Conservation (phyloP, 202 grass and related monocot genomes). For the Carex sylvatica region DNA sequence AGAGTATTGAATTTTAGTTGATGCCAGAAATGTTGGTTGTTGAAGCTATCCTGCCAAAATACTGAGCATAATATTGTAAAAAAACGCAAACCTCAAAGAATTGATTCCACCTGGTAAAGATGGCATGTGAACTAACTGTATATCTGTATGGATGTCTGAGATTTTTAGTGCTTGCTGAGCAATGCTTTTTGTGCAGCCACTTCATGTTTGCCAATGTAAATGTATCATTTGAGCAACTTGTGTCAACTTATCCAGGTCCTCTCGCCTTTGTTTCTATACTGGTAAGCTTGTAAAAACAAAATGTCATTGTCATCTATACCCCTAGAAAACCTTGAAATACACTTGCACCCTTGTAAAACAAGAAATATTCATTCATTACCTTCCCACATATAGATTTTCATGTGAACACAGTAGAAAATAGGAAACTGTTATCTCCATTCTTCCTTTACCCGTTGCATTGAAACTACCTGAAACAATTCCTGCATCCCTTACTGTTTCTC, state of each 20-base stretch:
- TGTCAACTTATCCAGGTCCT: slow-evolving; percentile 71
- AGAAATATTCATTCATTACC: background rate
- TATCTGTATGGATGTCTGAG: background rate
- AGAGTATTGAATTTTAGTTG: background rate
- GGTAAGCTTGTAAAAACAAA: slow-evolving; percentile 43
- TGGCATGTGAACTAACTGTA: background rate
- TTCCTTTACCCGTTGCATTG: background rate
- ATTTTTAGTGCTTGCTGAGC: slow-evolving; percentile 1
- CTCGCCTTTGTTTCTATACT: slow-evolving; percentile 73
- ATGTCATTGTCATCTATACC: background rate
- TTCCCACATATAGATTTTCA: background rate
- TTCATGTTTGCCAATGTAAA: slow-evolving; percentile 93
- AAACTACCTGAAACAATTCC: background rate
- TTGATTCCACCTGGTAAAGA: background rate
- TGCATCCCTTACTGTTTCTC: background rate
- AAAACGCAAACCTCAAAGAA: background rate
- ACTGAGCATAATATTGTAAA: background rate
- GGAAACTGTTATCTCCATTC: background rate
- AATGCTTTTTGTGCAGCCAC: slow-evolving; percentile 42
- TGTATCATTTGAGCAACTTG: slow-evolving; percentile 67
- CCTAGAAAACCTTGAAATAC: background rate
- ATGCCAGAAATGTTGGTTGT: background rate
- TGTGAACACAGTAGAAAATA: background rate
- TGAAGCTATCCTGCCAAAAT: background rate
- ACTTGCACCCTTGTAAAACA: background rate